Conservation (phyloP, 805 yeast genomes). For the Lachancea meyersii region DNA sequence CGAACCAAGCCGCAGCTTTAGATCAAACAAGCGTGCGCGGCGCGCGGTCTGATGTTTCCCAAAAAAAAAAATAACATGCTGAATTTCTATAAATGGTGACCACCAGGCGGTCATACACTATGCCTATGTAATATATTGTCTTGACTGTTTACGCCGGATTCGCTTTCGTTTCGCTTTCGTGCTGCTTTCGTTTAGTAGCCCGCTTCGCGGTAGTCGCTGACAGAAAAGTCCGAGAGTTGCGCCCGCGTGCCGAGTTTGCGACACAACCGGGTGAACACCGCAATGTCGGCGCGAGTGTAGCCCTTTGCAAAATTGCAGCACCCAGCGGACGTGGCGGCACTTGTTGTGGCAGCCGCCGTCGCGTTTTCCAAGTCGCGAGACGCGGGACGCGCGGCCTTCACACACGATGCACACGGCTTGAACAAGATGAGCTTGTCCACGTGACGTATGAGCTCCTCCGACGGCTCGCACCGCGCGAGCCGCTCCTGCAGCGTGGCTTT, state of each 20-base stretch:
- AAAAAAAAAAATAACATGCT: too few species aligned
- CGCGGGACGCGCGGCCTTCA: not conserved
- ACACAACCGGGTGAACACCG: slow-evolving; percentile 34
- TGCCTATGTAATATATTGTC: not conserved
- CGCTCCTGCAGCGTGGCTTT: not conserved
- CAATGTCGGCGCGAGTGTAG: slow-evolving; percentile 55
- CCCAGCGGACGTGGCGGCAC: slow-evolving; percentile 9
- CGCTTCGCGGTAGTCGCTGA: slow-evolving; percentile 11
- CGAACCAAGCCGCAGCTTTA: too few species aligned
- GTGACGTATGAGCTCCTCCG: slow-evolving; percentile 50
- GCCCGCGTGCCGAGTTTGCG: slow-evolving; percentile 15
- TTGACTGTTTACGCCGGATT: not conserved
- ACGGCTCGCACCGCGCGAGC: slow-evolving; percentile 39
- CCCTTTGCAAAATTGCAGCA: slow-evolving; percentile 57
- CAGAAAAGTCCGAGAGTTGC: slow-evolving; percentile 13
- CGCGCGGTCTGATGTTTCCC: too few species aligned
- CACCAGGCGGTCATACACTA: too few species aligned
- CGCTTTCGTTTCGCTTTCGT: not conserved
- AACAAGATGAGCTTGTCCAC: slow-evolving; percentile 10
- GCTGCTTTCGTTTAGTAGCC: slow-evolving; percentile 6
- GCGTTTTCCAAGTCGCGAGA: not conserved
- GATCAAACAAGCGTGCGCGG: too few species aligned
- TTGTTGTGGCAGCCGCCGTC: not conserved
- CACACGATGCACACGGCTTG: slow-evolving; percentile 6
- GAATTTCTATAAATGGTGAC: too few species aligned